Evolutionary conservation across 164 flowering plant species (phyloP).

Genomic region (Hamamelis virginiana): DNA sequence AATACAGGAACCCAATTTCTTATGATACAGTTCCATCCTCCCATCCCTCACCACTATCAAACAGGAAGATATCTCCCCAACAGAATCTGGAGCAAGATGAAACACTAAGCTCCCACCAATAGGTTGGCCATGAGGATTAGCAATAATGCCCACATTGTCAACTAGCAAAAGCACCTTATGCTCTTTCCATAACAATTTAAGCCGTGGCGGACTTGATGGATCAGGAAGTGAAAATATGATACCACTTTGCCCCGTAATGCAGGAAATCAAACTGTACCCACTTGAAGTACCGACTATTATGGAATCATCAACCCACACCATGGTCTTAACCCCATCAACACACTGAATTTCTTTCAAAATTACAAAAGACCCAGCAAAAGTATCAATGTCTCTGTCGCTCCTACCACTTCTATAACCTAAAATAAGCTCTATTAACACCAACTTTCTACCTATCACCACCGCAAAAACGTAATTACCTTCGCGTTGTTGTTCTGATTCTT

Average conservation of each 20-base stretch:
- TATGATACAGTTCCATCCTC: conserved; percentile 77
- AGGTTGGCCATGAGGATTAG: conserved; percentile 73
- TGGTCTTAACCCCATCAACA: conserved; percentile 50
- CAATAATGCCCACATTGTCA: conserved; percentile 84
- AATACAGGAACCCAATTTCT: conserved; percentile 55
- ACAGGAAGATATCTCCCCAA: conserved; percentile 62
- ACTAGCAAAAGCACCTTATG: conserved; percentile 71
- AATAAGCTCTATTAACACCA: conserved; percentile 58
- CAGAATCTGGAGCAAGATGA: conserved; percentile 49
- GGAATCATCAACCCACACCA: conserved; percentile 88
- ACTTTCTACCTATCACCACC: conserved; percentile 48
- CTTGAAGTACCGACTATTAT: conserved; percentile 61
- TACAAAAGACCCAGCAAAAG: conserved; percentile 25
- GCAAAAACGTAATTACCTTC: conserved; percentile 44
- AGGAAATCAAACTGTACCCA: conserved; percentile 69
- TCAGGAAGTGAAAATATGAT: conserved; percentile 79
- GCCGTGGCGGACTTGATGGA: conserved; percentile 42
- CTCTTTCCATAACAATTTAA: conserved; percentile 59
- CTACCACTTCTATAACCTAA: conserved; percentile 14
- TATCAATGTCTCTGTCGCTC: conserved; percentile 21
- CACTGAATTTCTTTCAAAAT: conserved; percentile 70
- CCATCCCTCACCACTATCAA: conserved; percentile 57
- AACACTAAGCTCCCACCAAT: conserved; percentile 91
- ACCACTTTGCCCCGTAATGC: conserved; percentile 55
- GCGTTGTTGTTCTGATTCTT: conserved; percentile 25